Evolutionary conservation across 2,329 filamentous ascomycete species (phyloP), one percentile per base, ranked within the genome.

Genomic region (Cytospora piceicola): DNA sequence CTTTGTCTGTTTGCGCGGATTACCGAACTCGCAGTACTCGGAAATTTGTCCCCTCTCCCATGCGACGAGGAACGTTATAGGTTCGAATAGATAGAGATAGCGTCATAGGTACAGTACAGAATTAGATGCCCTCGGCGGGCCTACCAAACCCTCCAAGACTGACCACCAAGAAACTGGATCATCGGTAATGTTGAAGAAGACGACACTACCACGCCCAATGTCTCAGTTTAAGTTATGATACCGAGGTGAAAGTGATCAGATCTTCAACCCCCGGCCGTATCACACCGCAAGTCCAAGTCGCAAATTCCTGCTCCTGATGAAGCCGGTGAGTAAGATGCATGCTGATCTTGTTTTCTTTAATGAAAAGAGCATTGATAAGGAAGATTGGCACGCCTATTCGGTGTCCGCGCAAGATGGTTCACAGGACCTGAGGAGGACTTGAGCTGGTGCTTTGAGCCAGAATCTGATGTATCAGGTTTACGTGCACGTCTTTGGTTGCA

Each of bases 381-480:
- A 42, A 12, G n/a, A 20, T 20, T n/a, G 5, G 36, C 15, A 4
- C 11, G 12, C 34, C 34, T 12, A 14, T 36, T 36, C 27, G 34
- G 34, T 36, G 34, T 15, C 34, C 11, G 34, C 14, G 34, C 34
- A 36, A 36, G 34, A 14, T 15, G 15, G 34, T 36, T 12, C 34
- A 12, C 11, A 36, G 34, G 12, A 15, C 34, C 11, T 46, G 39
- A 4, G 36, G 15, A n/a, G 39, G 46, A 22, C 8, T 24, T 24
- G n/a, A 14, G n/a, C 3, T 49, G 46, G 46, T 14, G 24, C 4
- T 8, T 49, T 22, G 61, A 15, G 29, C 20, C 52, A 56, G 52
- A 63, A 63, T 63, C 12, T 63, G 61, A 57, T 46, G 29, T 63
- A 57, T 63, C 61, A 52, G 29, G 42, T 63, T 51, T 15, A 63